Conservation (phyloP, 2,329 filamentous ascomycete genomes). For the Diaporthe destruens region DNA sequence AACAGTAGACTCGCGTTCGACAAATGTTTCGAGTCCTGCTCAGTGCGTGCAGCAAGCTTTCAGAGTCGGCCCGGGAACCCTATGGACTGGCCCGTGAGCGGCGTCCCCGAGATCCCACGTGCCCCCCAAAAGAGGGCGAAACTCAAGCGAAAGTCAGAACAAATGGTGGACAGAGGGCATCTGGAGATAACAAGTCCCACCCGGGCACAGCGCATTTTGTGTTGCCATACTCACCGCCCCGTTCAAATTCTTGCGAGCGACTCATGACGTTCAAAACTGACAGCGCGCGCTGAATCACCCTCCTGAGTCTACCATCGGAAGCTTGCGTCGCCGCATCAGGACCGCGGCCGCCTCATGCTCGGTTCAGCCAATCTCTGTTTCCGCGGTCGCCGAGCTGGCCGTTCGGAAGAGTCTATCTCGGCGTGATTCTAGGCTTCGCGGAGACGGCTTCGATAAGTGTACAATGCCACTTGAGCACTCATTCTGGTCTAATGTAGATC, state of each 20-base stretch:
- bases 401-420: neutral
- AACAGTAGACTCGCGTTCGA: neutral
- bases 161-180: neutral
- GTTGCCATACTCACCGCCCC: constrained; percentile 6
- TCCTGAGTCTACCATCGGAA: neutral
- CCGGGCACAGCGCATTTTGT: neutral
- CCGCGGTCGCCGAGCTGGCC: neutral
- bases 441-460: neutral
- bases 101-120: constrained; percentile 21
- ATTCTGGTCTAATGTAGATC: neutral
- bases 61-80: constrained; percentile 19
- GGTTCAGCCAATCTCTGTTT: neutral
- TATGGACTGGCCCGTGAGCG: neutral
- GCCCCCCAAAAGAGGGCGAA: constrained; percentile 14
- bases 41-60: neutral
- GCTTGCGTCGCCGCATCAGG: neutral
- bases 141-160: constrained; percentile 27
- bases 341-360: neutral
- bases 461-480: neutral
- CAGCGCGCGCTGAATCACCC: neutral
- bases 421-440: neutral
- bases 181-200: neutral
- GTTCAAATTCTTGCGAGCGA: constrained; percentile 8
- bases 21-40: constrained; percentile 13
- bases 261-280: neutral